Conservation (phyloP, 2,329 filamentous ascomycete species). For the Aureobasidium sp. region DNA sequence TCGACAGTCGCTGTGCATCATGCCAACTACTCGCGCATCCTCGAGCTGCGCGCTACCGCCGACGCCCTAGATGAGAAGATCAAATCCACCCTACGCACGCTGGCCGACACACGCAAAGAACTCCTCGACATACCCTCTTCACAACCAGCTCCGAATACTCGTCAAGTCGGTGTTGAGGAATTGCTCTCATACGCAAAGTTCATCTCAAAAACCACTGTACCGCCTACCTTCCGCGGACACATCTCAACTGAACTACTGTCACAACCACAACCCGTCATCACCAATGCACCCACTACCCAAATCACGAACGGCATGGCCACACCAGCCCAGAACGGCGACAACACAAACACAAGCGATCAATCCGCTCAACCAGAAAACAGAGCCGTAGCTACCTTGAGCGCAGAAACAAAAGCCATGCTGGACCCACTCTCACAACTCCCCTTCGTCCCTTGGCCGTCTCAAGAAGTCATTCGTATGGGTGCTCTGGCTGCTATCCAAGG, state of each 20-base stretch:
- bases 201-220: constrained; percentile 72
- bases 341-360: background rate
- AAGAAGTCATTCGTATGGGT: constrained; percentile 60
- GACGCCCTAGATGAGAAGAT: constrained; percentile 62
- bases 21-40: constrained; percentile 61
- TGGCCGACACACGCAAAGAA: constrained; percentile 65
- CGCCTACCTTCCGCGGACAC: constrained; percentile 43
- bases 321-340: constrained; percentile 15
- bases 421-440: constrained; percentile 48
- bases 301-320: constrained; percentile 26
- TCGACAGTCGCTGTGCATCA: constrained; percentile 57
- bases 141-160: constrained; percentile 31
- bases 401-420: constrained; percentile 30
- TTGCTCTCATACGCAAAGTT: constrained; percentile 69
- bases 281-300: constrained; percentile 15
- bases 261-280: background rate
- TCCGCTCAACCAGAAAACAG: background rate
- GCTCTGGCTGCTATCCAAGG: constrained; percentile 54
- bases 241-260: background rate
- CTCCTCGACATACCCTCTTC: constrained; percentile 50
- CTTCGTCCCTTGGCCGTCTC: constrained; percentile 70
- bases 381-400: constrained; percentile 22
- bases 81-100: constrained; percentile 58
- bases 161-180: constrained; percentile 57
- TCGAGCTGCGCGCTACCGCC: constrained; percentile 58